Conservation (phyloP, 495 filamentous ascomycete genomes). For the Penicillium angulare region DNA sequence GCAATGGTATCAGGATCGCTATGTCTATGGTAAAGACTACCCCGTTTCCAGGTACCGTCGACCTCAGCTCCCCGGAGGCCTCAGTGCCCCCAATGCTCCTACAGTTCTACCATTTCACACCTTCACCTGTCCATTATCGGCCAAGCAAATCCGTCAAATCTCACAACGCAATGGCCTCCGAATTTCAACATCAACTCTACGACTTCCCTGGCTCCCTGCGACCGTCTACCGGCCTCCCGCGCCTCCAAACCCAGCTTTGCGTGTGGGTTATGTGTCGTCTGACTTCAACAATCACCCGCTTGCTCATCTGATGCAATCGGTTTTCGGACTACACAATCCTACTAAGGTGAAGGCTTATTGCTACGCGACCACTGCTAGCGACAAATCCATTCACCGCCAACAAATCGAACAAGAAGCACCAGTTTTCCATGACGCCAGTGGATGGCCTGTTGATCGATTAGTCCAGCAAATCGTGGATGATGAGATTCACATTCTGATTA, state of each 20-base stretch:
- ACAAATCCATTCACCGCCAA: slow-evolving; percentile 84
- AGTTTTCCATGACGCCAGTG: slow-evolving; percentile 84
- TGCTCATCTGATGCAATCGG: slow-evolving; percentile 97
- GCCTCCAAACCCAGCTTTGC: slow-evolving; percentile 79
- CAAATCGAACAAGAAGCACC: slow-evolving; percentile 96
- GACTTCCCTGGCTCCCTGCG: slow-evolving; percentile 78
- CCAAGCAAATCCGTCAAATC: slow-evolving; percentile 91
- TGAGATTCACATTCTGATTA: slow-evolving; percentile 93
- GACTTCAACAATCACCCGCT: slow-evolving; percentile 99
- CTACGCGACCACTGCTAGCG: slow-evolving; percentile 94
- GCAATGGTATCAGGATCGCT: slow-evolving; percentile 85
- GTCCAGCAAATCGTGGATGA: slow-evolving; percentile 92
- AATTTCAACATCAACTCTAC: slow-evolving; percentile 85
- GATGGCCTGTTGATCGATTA: slow-evolving; percentile 80
- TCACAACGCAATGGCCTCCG: slow-evolving; percentile 93
- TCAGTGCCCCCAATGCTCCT: slow-evolving; percentile 84
- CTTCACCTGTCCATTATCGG: slow-evolving; percentile 91
- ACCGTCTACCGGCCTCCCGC: slow-evolving; percentile 80
- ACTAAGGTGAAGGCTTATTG: slow-evolving; percentile 79
- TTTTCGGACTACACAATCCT: slow-evolving; percentile 87
- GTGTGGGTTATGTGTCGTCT: slow-evolving; percentile 93
- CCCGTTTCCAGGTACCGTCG: slow-evolving; percentile 63
- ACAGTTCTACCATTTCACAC: slow-evolving; percentile 99
- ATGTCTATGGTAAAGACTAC: slow-evolving; percentile 60
- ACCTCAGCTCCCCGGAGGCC: slow-evolving; percentile 68